Conservation (phyloP, 306 rosid species). For the Quercus wislizeni region DNA sequence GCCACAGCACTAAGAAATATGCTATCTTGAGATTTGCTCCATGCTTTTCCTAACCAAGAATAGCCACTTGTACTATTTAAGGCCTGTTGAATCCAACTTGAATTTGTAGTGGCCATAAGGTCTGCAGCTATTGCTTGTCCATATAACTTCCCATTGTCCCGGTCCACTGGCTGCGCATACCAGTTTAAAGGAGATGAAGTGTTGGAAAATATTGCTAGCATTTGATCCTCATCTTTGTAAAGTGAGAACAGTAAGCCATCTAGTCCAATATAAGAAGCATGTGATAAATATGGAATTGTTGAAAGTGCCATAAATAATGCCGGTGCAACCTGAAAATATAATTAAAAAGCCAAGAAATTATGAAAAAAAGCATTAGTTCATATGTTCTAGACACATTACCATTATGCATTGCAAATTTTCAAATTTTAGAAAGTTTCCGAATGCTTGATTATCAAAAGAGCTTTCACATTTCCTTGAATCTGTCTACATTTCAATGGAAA, state of each 20-base stretch:
- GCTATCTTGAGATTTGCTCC: background rate
- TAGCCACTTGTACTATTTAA: conserved; percentile 17
- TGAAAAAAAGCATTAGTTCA: too few species aligned
- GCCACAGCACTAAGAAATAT: conserved; percentile 14
- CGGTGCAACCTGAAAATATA: conserved; percentile 27
- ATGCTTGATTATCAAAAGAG: too few species aligned
- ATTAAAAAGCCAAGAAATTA: background rate
- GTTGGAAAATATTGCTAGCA: conserved; percentile 12
- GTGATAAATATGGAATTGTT: conserved; percentile 16
- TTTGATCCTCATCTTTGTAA: conserved; percentile 4
- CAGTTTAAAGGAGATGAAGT: background rate
- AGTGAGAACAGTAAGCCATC: conserved; percentile 20
- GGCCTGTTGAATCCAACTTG: conserved; percentile 26
- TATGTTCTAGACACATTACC: too few species aligned
- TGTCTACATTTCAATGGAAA: too few species aligned
- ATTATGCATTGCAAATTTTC: too few species aligned
- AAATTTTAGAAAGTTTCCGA: too few species aligned
- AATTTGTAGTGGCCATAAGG: background rate
- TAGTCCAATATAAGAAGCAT: conserved; percentile 19
- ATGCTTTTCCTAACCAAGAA: conserved; percentile 10
- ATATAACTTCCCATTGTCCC: conserved; percentile 13
- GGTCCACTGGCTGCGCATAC: conserved; percentile 14
- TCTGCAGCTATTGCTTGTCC: background rate
- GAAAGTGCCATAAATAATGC: conserved; percentile 18
- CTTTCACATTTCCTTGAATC: too few species aligned